Evolutionary conservation across 2,329 filamentous ascomycete species (phyloP).

Genomic region (Alternaria postmessia): DNA sequence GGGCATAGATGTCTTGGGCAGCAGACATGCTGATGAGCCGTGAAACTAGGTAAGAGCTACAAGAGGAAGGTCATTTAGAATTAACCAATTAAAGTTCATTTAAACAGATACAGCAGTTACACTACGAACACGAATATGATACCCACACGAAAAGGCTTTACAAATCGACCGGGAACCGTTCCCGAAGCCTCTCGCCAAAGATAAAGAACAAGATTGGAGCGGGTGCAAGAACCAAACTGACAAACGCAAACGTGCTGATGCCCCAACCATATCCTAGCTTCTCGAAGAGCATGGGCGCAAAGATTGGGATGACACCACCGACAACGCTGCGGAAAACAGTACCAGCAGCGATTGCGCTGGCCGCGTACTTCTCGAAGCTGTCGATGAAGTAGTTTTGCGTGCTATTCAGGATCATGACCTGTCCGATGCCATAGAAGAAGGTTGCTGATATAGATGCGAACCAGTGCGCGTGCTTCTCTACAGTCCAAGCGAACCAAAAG

Average conservation of each 20-base stretch:
- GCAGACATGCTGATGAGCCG: background rate
- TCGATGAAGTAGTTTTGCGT: conserved; percentile 66
- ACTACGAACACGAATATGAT: background rate
- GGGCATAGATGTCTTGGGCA: background rate
- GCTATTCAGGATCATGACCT: conserved; percentile 62
- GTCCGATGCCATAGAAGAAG: conserved; percentile 61
- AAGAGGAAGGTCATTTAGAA: background rate
- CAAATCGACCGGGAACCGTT: conserved; percentile 48
- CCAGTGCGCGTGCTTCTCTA: conserved; percentile 54
- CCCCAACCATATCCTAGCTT: conserved; percentile 60
- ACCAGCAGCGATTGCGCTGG: conserved; percentile 60
- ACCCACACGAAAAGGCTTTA: conserved; percentile 5
- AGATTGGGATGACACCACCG: conserved; percentile 58
- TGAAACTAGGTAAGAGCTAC: background rate
- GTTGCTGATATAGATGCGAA: conserved; percentile 52
- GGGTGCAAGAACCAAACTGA: conserved; percentile 56
- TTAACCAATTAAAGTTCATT: background rate
- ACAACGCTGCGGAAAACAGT: conserved; percentile 58
- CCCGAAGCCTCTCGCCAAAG: conserved; percentile 57
- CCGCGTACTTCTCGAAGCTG: conserved; percentile 60
- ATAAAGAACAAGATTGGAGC: conserved; percentile 60
- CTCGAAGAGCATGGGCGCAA: conserved; percentile 56
- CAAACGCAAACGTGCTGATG: conserved; percentile 59
- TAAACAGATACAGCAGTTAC: background rate
- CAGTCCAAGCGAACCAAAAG: conserved; percentile 56